Base-by-base conservation (phyloP, 768 basidiomycete genomes). In the Lanmaoa rubissima region DNA sequence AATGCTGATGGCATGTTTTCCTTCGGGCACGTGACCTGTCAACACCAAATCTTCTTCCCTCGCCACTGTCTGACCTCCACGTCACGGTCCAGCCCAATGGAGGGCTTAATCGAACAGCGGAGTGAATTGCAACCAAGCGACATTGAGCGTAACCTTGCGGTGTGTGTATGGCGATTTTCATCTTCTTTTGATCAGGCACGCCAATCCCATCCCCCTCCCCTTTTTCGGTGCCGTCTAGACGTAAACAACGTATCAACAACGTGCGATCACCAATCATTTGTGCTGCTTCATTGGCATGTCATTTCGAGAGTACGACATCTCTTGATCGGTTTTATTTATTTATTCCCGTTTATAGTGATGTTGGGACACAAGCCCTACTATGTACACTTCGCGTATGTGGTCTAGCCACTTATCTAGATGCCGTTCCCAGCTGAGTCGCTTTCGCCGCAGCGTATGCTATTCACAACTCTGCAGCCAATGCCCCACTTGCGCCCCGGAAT, bases 161-260 rank as follows among this genome's bases (percentile, higher is more conserved):
- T 53, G 46, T 65, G 47, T 35, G 53, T 52, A 54, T 54, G 51
- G 52, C 40, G 65, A 58, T 66, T 66, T 66, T 66, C 61, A 48
- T 58, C 57, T 59, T 53, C 51, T 49, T 50, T 12, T 19, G 49
- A 68, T 60, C 67, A 73, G 70, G 72, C 60, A 73, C 71, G 19
- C 57, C 61, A 55, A 49, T 51, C 60, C 55, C 46, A 53, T 35
- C 47, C 53, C 17, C 48, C 52, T 54, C 49, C 66, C 66, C 69
- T 50, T 68, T 72, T 69, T 71, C 70, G 70, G 70, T 68, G 58
- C 70, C 70, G 70, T 64, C 57, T 50, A 66, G 63, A 61, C 64
- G 60, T 61, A 63, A 64, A 61, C 63, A 61, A 54, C 68, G 59
- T 62, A 65, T 59, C 63, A 60, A 40, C 57, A 60, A 62, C 59